Percentiles rank a stretch among this genome's conserved stretches.
These are phyloP conservation scores for Talinum fruticosum DNA, from an alignment of 148 eudicot genomes.

Conservation along the genomic window DNA sequence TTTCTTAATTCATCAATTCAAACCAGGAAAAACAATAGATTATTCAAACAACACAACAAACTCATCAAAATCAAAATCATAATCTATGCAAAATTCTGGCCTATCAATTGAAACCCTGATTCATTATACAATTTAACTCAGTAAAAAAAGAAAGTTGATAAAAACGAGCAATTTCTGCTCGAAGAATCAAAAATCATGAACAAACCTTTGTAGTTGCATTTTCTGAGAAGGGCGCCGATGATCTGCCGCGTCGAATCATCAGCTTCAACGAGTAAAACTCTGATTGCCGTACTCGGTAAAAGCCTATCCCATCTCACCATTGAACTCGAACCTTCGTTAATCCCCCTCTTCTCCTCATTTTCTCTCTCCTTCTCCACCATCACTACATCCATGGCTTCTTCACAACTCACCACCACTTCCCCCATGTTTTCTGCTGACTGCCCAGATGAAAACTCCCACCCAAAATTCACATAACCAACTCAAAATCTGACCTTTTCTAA, in stretches of 20 bases:
- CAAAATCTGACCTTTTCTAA: neutral
- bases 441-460: neutral
- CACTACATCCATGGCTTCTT: slow-evolving; percentile 33
- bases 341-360: slow-evolving; percentile 12
- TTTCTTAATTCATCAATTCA: neutral
- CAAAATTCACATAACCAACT: neutral
- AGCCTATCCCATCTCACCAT: slow-evolving; percentile 59
- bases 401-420: slow-evolving; percentile 41
- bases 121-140: neutral
- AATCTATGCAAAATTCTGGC: neutral
- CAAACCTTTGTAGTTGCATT: slow-evolving; percentile 78
- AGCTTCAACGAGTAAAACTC: slow-evolving; percentile 77
- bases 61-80: neutral
- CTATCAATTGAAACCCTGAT: neutral
- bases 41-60: neutral
- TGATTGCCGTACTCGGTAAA: slow-evolving; percentile 46
- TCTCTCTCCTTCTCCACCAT: slow-evolving; percentile 19
- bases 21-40: neutral
- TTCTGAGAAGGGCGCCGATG: slow-evolving; percentile 78
- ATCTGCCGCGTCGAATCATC: slow-evolving; percentile 89
- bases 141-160: neutral
- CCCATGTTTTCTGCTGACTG: slow-evolving; percentile 34
- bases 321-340: slow-evolving; percentile 25
- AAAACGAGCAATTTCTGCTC: slow-evolving; percentile 9
- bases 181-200: slow-evolving; percentile 7